Evolutionary conservation across 2,329 filamentous ascomycete species (phyloP), one percentile per base, ranked within the genome.

Genomic region (Bipolaris bicolor): DNA sequence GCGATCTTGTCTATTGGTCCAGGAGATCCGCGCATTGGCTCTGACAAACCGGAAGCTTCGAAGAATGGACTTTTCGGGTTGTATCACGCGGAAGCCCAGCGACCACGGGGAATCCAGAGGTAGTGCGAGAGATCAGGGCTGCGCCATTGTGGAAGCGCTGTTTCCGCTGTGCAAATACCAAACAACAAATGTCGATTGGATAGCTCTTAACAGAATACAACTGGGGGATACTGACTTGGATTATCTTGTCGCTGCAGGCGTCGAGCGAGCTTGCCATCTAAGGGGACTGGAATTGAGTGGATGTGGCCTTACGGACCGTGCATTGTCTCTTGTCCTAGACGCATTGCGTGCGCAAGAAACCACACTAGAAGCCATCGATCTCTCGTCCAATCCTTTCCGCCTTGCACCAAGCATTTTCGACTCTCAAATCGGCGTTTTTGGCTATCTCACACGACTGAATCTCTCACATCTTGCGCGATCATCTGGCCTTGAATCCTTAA

Each of bases 211-310:
- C 58, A 87, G 87, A 11, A 88, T 90, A 59, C 83, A 85, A 58
- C 81, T 91, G n/a, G 87, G 86, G 39, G 88, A 91, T 52, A 86
- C 86, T 0, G 89, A 91, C 73, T 77, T 90, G 51, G 88, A 90
- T 60, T 84, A 84, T 63, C 67, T 89, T 44, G 86, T 90, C 43
- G 87, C 87, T 62, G 87, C 88, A n/a, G 85, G 88, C 9, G 87
- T 88, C 1, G 86, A 89, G 58, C 81, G 83, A 62, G 80, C 79
- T 24, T 88, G 87, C 55, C 86, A 88, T 66, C 79, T 91, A 51
- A 84, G 88, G 46, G 88, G 87, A 1, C 79, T 91, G 16, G 88
- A 90, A 66, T 80, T 90, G 52, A 86, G 86, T 49, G 82, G 85
- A 43, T 90, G 88, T 66, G 83, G 82, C 7, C 71, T 87, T 45